phyloP scores from a whole-genome alignment of 441 rosid species.

The Arabidopsis lyrata region DNA sequence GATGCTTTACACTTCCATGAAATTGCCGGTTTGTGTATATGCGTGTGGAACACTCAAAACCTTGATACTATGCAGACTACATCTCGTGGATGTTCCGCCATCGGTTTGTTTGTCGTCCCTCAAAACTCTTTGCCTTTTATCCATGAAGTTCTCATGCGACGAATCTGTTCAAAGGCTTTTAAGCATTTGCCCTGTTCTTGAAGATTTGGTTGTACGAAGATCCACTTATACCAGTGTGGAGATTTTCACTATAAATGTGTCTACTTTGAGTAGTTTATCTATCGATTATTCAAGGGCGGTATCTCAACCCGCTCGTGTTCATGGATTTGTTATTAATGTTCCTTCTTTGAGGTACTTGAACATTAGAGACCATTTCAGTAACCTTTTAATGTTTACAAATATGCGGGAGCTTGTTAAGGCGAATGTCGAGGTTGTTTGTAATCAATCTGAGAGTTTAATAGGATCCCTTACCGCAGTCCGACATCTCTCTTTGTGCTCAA shows the following conservation, averaged over 20 bases:
- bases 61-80: no score
- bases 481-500: no score
- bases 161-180: not conserved
- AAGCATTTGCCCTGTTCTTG: not conserved
- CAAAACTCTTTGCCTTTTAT: not conserved
- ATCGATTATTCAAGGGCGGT: not conserved
- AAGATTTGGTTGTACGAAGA: not conserved
- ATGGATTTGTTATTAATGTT: constrained; percentile 20
- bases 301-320: constrained; percentile 12
- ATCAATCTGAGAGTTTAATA: not conserved
- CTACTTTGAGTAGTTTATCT: constrained; percentile 13
- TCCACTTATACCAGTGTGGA: not conserved
- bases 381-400: constrained; percentile 8
- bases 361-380: constrained; percentile 12
- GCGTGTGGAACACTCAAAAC: not conserved
- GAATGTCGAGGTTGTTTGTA: constrained; percentile 21
- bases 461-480: no score
- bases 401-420: constrained; percentile 17
- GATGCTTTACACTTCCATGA: no score
- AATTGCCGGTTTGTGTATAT: no score
- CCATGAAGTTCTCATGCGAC: not conserved
- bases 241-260: not conserved
- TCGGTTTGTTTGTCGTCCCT: not conserved
- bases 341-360: constrained; percentile 28
- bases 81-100: not conserved